These are phyloP conservation scores for Conticribra weissflogii DNA, from an alignment of 108 stramenopile genomes.

Conservation along the genomic window DNA sequence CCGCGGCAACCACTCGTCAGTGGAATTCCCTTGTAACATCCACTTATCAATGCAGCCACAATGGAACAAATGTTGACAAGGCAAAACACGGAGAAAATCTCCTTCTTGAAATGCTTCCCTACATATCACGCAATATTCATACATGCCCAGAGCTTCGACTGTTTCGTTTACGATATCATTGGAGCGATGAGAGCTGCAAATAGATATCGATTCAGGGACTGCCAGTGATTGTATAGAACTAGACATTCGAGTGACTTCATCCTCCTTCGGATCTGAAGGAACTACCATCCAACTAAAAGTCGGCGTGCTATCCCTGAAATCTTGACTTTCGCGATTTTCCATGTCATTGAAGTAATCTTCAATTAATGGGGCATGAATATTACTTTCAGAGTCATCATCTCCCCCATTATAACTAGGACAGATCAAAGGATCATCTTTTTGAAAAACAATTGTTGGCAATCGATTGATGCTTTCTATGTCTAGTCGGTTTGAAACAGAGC, in stretches of 20 bases:
- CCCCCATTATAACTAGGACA: conserved; percentile 14
- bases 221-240: not conserved
- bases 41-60: conserved; percentile 81
- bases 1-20: conserved; percentile 57
- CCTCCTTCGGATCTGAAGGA: conserved; percentile 22
- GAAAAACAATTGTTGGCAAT: conserved; percentile 68
- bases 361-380: not conserved
- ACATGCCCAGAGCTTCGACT: conserved; percentile 7
- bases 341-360: conserved; percentile 10
- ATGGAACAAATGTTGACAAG: conserved; percentile 87
- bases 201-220: conserved; percentile 29
- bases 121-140: conserved; percentile 75
- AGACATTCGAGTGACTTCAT: conserved; percentile 26
- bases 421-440: conserved; percentile 21
- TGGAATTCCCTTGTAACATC: conserved; percentile 59
- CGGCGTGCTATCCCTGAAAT: not conserved
- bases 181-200: conserved; percentile 26
- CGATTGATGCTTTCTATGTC: conserved; percentile 68
- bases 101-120: conserved; percentile 73
- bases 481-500: conserved; percentile 68
- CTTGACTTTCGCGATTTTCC: not conserved
- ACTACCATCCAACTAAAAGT: conserved; percentile 61
- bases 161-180: not conserved
- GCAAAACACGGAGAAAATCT: conserved; percentile 81
- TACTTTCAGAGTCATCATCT: conserved; percentile 5